Base-by-base conservation (phyloP, 1,139 yeast genomes). In the Yamadazyma atlantica region DNA sequence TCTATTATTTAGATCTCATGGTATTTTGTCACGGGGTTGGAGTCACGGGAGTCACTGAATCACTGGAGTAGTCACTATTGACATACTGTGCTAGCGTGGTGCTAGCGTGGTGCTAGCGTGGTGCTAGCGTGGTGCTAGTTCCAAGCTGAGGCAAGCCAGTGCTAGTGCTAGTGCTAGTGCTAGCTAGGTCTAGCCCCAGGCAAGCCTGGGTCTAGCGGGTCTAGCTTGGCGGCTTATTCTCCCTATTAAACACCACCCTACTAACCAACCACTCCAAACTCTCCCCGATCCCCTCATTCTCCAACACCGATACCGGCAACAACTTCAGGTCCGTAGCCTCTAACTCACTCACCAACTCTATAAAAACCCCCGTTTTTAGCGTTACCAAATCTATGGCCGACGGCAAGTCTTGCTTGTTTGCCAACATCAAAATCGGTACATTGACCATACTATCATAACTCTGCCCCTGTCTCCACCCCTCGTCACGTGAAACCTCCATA, bases 261-360 rank as follows among this genome's bases (percentile, higher is more conserved):
- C 85, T 73, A 28, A 80, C 80, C 42, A 92, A 64, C 98, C 98
- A 92, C 38, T 88, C 95, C 32, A 88, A 78, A 16, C 96, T 87
- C 46, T 88, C 96, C 38, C 70, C 69, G 9, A 92, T 80, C 2
- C 97, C 97, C 24, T 86, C 86, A 24, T 92, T 95, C 35, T 82
- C 88, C 36, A 85, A 65, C 7, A 96, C 97, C 53, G 94, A 82
- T 4, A 92, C 85, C 1, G 97, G 97, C 40, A 92, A 68, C 19
- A 92, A 89, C 42, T 95, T 76, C 48, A 89, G 81, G 57, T 92
- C 97, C 25, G 96, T 78, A 0, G 97, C 97, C 50, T 87, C 87
- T 55, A 92, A 66, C 52, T 83, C 72, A 77, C 71, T 85, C 78
- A 42, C 97, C 84, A 55, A 85, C 75, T 59, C 82, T 69, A 69